Evolutionary conservation across 768 basidiomycete genomes (phyloP), one percentile per base, ranked within the genome.

Genomic region (Trametes elegans): DNA sequence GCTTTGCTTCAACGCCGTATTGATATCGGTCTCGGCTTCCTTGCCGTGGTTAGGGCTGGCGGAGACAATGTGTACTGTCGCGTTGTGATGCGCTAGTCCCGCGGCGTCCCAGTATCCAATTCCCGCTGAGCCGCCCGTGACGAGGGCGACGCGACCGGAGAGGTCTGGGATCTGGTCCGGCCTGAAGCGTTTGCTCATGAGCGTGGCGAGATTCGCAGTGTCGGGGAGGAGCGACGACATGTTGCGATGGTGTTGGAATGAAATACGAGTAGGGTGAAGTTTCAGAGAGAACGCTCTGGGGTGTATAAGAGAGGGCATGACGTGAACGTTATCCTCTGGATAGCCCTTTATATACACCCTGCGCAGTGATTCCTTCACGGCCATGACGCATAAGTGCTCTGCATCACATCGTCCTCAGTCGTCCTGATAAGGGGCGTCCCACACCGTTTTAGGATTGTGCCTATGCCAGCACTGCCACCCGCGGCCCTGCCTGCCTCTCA

Each of bases 71-170:
- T 65, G 53, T 36, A 69, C 67, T 11, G 59, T 63, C 6, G 68
- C 68, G 41, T 62, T 61, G 8, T 60, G 61, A 5, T 57, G 60
- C 2, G 68, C 68, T 36, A 69, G 63, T 10, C 58, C 62, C 16
- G 67, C 67, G 7, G 69, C 70, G 54, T 68, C 67, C 55, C 64
- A 65, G 55, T 63, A 70, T 2, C 66, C 66, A n/a, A 69, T 65
- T 14, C 63, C 64, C 2, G 60, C 64, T 6, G 65, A 67, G 1
- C 66, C 68, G 0, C 68, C 64, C 5, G 68, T 66, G 51, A 69
- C 64, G 53, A 69, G 57, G 6, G 64, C 66, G 49, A 66, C 63
- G 51, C 66, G 66, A 13, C 64, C 63, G 2, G 62, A 41, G 46
- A 67, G 63, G 58, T 66, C 59, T 8, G 68, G 68, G 43, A 69